Evolutionary conservation across 352 stramenopile species (phyloP), one percentile per base, ranked within the genome.

Genomic region (Pythium vanterpoolii): DNA sequence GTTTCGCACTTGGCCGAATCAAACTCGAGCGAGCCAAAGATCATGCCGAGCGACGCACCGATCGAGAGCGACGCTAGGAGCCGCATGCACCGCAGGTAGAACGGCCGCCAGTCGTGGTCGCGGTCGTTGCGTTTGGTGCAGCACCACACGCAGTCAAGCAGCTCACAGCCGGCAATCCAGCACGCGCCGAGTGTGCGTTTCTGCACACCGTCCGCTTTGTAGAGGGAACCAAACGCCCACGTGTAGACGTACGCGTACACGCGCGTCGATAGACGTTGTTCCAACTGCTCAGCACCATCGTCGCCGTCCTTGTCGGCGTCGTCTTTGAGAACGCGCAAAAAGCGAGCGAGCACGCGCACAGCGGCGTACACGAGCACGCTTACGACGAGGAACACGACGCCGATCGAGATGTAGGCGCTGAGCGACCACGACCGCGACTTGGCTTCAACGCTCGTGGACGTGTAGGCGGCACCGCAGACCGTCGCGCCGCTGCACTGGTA

Each of bases 11-110:
- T n/a, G 3, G n/a, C 16, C 24, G 44, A 27, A 9, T 36, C 44
- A 36, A 36, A 50, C 23, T 50, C 44, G 5, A 50, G 24, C 24
- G 44, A 50, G 14, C 44, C 44, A 33, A 36, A 33, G 5, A 50
- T 33, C 44, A 50, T 36, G 24, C 44, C 44, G 23, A 50, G 44
- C 24, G 44, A 50, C 44, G 44, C 44, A 16, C 44, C 44, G 21
- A 50, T 26, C n/a, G 44, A 36, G 23, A 50, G 44, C 13, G 44
- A 33, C 11, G 44, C 44, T 1, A 50, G 1, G 10, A 50, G 44
- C 13, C 24, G 44, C 44, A 33, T 33, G 4, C 5, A 10, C 6
- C 44, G 44, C 26, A 36, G 3, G 44, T 38, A 50, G 44, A 50
- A 50, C 24, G 44, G 44, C 2, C 44, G 44, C 44, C 44, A 50